Evolutionary conservation across 768 basidiomycete genomes (phyloP).

Genomic region (button mushroom (Agaricus bisporus)): DNA sequence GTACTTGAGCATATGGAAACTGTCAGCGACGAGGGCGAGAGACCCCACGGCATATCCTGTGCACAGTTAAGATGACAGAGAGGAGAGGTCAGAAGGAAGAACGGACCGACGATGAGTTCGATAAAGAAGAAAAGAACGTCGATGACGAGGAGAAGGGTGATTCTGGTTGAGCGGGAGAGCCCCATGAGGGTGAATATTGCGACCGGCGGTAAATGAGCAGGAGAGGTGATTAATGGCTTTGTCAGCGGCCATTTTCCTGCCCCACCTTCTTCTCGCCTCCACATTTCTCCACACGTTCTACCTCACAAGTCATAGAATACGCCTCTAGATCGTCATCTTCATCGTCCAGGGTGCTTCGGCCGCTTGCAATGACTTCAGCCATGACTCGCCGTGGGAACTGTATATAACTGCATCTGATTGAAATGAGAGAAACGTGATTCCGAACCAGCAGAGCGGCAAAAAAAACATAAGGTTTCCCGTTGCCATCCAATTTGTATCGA

Average conservation of each 20-base stretch:
- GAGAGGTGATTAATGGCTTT: not conserved
- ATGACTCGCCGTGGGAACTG: no score
- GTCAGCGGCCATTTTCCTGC: not conserved
- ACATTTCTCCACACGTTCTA: no score
- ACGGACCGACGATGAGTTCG: slow-evolving; percentile 73
- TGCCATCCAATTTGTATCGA: no score
- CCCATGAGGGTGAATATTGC: slow-evolving; percentile 21
- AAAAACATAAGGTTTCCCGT: no score
- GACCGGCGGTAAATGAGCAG: not conserved
- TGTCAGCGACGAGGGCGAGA: slow-evolving; percentile 91
- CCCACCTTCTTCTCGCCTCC: no score
- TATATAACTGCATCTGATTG: no score
- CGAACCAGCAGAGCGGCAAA: no score
- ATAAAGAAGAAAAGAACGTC: slow-evolving; percentile 85
- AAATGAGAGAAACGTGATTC: no score
- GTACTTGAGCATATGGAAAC: slow-evolving; percentile 98
- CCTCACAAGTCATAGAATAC: no score
- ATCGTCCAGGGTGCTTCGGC: not conserved
- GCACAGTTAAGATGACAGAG: slow-evolving; percentile 13
- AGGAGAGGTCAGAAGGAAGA: not conserved
- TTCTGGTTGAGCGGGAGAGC: slow-evolving; percentile 65
- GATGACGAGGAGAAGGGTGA: slow-evolving; percentile 72
- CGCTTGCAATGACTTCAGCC: no score
- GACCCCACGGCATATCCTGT: slow-evolving; percentile 94
- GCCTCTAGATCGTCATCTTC: no score